These are phyloP conservation scores for Aquilaria agallochum DNA, from an alignment of 441 rosid genomes.

Conservation along the genomic window DNA sequence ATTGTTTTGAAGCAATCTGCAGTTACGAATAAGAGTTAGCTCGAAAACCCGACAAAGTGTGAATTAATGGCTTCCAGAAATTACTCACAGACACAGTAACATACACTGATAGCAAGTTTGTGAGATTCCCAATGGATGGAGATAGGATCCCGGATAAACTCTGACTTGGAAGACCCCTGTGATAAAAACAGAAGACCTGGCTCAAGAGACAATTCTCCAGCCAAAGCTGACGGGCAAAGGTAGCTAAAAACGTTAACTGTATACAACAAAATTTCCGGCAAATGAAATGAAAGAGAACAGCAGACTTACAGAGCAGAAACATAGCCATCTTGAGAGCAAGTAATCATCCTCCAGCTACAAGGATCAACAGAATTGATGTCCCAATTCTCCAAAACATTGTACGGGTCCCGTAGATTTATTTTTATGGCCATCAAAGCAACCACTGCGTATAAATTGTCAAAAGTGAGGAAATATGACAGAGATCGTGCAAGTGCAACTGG, in stretches of 20 bases:
- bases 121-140: constrained; percentile 77
- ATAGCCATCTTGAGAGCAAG: constrained; percentile 71
- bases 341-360: constrained; percentile 97
- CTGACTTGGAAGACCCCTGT: constrained; percentile 95
- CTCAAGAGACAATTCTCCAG: neutral
- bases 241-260: too few relatives aligned
- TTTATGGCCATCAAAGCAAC: constrained; percentile 84
- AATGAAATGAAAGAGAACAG: constrained; percentile 1
- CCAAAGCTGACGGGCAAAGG: neutral
- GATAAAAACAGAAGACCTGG: constrained; percentile 10
- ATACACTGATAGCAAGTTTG: constrained; percentile 83
- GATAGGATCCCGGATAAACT: constrained; percentile 90
- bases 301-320: constrained; percentile 77
- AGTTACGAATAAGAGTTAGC: constrained; percentile 8
- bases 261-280: neutral
- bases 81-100: constrained; percentile 13
- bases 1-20: constrained; percentile 93
- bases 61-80: neutral
- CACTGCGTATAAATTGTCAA: constrained; percentile 45
- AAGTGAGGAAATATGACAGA: neutral
- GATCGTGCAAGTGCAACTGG: too few relatives aligned
- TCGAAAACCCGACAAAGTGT: neutral
- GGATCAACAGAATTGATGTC: constrained; percentile 94
- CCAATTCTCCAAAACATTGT: constrained; percentile 88
- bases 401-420: constrained; percentile 68